Evolutionary conservation across 2,329 filamentous ascomycete genomes (phyloP).

Genomic region (Davidsoniella australis): DNA sequence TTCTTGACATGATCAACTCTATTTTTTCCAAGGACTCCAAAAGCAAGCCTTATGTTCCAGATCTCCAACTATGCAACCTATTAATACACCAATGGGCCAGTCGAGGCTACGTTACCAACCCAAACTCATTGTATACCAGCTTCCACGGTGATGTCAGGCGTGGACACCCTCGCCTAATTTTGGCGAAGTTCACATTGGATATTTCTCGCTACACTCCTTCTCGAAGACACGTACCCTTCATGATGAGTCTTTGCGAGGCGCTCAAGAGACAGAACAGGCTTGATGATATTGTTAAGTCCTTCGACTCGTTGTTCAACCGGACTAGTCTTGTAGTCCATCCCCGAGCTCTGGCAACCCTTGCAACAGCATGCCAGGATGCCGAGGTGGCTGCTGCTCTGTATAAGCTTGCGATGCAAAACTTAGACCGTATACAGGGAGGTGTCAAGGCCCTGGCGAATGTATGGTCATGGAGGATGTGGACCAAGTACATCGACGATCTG

Average conservation of each 20-base stretch:
- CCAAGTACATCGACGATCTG: constrained; percentile 19
- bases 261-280: constrained; percentile 13
- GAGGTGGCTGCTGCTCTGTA: constrained; percentile 16
- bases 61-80: constrained; percentile 14
- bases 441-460: constrained; percentile 12
- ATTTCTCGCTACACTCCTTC: constrained; percentile 7
- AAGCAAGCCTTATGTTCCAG: not conserved
- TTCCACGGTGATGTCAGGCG: not conserved
- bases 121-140: not conserved
- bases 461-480: constrained; percentile 22
- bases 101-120: constrained; percentile 10
- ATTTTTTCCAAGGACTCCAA: constrained; percentile 7
- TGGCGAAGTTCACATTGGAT: constrained; percentile 7
- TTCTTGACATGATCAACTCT: constrained; percentile 13
- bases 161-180: not conserved
- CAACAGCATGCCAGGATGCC: constrained; percentile 16
- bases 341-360: constrained; percentile 8
- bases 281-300: constrained; percentile 12
- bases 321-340: constrained; percentile 2
- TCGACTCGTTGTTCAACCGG: constrained; percentile 8
- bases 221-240: constrained; percentile 5
- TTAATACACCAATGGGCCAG: constrained; percentile 15
- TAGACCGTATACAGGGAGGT: not conserved
- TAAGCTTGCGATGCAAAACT: constrained; percentile 8
- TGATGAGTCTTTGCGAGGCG: constrained; percentile 13